Conservation (phyloP, 2,329 filamentous ascomycete genomes). For the Epichloe amarillans region DNA sequence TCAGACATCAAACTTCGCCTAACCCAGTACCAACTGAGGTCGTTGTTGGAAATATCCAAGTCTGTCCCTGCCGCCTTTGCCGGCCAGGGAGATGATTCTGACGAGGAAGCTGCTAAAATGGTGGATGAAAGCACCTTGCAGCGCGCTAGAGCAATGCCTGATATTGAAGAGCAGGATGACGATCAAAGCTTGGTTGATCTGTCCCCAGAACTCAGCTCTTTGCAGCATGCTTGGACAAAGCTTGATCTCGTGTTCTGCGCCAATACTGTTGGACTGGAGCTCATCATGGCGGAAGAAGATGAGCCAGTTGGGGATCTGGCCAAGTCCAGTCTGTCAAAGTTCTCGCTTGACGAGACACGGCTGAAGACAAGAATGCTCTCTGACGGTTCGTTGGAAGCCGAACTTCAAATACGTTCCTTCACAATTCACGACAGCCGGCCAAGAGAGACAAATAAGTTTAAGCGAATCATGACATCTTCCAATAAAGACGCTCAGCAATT, state of each 20-base stretch:
- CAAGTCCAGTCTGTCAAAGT: constrained; percentile 75
- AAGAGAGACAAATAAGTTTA: constrained; percentile 84
- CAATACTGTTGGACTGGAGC: constrained; percentile 74
- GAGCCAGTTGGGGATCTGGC: constrained; percentile 68
- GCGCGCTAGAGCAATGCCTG: constrained; percentile 29
- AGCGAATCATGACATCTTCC: constrained; percentile 94
- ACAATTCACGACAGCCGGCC: constrained; percentile 88
- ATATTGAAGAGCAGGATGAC: constrained; percentile 16
- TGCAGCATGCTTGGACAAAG: constrained; percentile 73
- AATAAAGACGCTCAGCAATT: constrained; percentile 95
- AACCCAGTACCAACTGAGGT: constrained; percentile 83
- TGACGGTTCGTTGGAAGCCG: constrained; percentile 81
- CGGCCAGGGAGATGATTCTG: constrained; percentile 49
- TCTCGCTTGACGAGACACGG: constrained; percentile 85
- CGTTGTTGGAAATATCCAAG: constrained; percentile 73
- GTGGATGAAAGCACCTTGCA: constrained; percentile 45
- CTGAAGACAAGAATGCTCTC: constrained; percentile 88
- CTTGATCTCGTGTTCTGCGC: constrained; percentile 86
- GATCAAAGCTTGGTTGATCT: constrained; percentile 38
- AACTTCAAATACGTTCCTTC: constrained; percentile 86
- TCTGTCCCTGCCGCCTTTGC: constrained; percentile 82
- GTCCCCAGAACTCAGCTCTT: constrained; percentile 55
- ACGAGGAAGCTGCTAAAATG: constrained; percentile 62
- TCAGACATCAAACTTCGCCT: constrained; percentile 84
- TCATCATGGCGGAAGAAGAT: constrained; percentile 64